phyloP scores from a whole-genome alignment of 257 asterid genomes.

The Nicotiana obtusifolia region DNA sequence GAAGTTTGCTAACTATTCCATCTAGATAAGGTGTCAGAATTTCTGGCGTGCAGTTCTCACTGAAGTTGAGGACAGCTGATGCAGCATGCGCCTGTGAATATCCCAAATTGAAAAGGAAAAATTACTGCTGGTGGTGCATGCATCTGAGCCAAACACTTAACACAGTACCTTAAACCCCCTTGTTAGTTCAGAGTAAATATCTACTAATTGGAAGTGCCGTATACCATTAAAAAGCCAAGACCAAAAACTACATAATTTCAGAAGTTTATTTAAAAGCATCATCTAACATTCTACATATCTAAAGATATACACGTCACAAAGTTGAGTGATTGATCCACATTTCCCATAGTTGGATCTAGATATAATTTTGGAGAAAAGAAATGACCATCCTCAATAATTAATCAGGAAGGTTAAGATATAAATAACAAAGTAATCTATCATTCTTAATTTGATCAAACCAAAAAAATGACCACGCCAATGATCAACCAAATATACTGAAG shows the following conservation, averaged over 20 bases:
- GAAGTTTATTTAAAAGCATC: not conserved
- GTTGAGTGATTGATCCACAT: not conserved
- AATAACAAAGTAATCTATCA: slow-evolving; percentile 1
- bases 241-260: not conserved
- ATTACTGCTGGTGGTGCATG: not conserved
- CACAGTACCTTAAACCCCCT: not conserved
- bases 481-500: not conserved
- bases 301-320: not conserved
- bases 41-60: slow-evolving; percentile 91
- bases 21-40: slow-evolving; percentile 79
- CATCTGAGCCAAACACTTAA: not conserved
- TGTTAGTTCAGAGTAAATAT: not conserved
- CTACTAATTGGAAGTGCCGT: not conserved
- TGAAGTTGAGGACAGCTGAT: slow-evolving; percentile 88
- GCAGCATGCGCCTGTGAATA: slow-evolving; percentile 89
- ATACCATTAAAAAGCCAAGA: not conserved
- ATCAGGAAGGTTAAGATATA: not conserved
- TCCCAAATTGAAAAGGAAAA: not conserved
- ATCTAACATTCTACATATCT: not conserved
- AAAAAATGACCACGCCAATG: not conserved
- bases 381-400: not conserved
- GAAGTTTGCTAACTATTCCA: slow-evolving; percentile 77
- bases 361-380: not conserved
- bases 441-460: not conserved
- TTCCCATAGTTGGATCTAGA: not conserved